These are phyloP conservation scores for Colletotrichum karsti DNA, from an alignment of 2,329 filamentous ascomycete species.

Conservation along the genomic window DNA sequence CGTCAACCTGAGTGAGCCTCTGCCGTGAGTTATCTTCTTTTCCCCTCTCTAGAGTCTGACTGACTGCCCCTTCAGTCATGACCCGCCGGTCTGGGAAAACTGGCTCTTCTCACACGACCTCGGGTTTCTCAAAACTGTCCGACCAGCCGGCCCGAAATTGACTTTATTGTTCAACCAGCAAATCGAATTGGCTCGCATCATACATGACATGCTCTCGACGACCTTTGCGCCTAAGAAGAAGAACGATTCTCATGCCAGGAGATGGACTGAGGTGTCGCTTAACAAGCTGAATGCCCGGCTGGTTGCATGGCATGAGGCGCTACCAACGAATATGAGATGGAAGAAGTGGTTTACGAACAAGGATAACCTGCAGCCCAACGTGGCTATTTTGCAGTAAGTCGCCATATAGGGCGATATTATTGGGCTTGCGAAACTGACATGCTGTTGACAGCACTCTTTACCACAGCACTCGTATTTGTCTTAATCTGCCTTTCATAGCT, in stretches of 20 bases:
- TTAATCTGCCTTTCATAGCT: constrained; percentile 17
- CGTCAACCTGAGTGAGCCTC: constrained; percentile 13
- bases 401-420: rapidly evolving
- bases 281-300: constrained; percentile 10
- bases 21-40: not conserved
- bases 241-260: not conserved
- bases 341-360: constrained; percentile 20
- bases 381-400: constrained; percentile 15
- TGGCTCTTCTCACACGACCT: constrained; percentile 26
- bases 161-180: constrained; percentile 31
- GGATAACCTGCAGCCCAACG: constrained; percentile 6
- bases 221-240: constrained; percentile 6
- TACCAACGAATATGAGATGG: constrained; percentile 12
- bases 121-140: constrained; percentile 30
- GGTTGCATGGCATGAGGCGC: constrained; percentile 15
- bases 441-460: not conserved
- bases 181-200: constrained; percentile 31
- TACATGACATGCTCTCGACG: constrained; percentile 32
- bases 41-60: rapidly evolving
- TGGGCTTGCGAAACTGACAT: rapidly evolving
- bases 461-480: constrained; percentile 10
- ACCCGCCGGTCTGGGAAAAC: constrained; percentile 13
- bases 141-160: constrained; percentile 30
- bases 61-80: not conserved
- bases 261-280: not conserved